phyloP scores from a whole-genome alignment of 257 asterid genomes.

The Penstemon newberryi region DNA sequence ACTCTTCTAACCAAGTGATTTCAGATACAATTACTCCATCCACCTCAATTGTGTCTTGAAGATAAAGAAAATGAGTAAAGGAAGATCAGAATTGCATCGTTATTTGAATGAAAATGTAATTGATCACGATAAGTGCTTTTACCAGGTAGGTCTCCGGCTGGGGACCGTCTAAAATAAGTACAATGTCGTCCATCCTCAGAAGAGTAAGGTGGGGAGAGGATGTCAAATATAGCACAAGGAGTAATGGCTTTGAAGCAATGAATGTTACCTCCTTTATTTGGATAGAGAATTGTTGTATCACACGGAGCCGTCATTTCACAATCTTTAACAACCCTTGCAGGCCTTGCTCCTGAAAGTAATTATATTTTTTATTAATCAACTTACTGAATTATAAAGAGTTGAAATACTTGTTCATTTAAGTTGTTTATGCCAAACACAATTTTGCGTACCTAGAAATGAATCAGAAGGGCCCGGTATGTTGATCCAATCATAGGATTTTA shows the following conservation, averaged over 20 bases:
- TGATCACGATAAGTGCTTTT: constrained; percentile 21
- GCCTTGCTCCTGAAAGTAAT: constrained; percentile 64
- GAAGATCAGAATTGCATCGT: constrained; percentile 4
- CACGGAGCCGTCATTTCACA: constrained; percentile 86
- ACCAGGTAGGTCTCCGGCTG: constrained; percentile 77
- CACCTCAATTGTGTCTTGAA: constrained; percentile 66
- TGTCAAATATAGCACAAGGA: constrained; percentile 95
- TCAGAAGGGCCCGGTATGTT: constrained; percentile 70
- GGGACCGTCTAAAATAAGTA: constrained; percentile 76
- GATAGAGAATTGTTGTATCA: constrained; percentile 82
- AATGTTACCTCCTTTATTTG: constrained; percentile 87
- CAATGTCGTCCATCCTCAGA: constrained; percentile 93
- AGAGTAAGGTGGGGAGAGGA: constrained; percentile 95
- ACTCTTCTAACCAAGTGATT: constrained; percentile 88
- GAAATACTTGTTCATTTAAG: too few relatives aligned
- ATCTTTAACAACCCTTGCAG: constrained; percentile 70
- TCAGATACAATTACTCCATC: constrained; percentile 68
- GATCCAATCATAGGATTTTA: constrained; percentile 91
- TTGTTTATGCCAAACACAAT: too few relatives aligned
- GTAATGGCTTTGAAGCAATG: constrained; percentile 89
- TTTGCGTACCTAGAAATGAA: constrained; percentile 59
- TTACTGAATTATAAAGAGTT: neutral
- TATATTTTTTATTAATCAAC: constrained; percentile 10
- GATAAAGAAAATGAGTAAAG: neutral
- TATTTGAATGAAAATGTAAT: neutral